Evolutionary conservation across 1,284 basidiomycete genomes (phyloP).

Genomic region (Leccinum pseudoinsigne): DNA sequence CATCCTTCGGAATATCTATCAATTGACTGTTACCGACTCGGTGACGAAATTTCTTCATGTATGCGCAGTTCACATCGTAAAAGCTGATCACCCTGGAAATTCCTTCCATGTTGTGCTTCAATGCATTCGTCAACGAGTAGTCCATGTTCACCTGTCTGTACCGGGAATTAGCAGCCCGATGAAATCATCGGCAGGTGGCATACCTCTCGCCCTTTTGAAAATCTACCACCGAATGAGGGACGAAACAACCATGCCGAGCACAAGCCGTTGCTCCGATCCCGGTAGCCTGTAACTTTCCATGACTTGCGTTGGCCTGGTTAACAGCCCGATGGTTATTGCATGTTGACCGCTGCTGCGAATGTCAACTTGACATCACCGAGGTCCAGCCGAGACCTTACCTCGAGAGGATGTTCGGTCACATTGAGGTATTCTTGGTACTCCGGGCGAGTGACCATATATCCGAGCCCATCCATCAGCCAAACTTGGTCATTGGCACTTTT

Average conservation of each 20-base stretch:
- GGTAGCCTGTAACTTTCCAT: conserved; percentile 9
- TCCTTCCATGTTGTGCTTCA: conserved; percentile 2
- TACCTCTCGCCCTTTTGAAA: neutral
- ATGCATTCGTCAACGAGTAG: conserved; percentile 15
- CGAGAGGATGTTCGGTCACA: neutral
- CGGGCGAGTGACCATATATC: conserved; percentile 7
- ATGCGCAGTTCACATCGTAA: conserved; percentile 19
- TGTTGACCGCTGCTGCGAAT: neutral
- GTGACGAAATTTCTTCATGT: conserved; percentile 6
- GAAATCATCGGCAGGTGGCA: neutral
- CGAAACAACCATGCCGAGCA: conserved; percentile 20
- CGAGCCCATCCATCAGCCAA: conserved; percentile 14
- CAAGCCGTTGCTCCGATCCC: conserved; percentile 22
- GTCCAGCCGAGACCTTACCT: neutral
- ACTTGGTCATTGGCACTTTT: neutral
- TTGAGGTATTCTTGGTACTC: neutral
- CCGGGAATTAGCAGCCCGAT: neutral
- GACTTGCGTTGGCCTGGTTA: conserved; percentile 2
- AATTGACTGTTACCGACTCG: neutral
- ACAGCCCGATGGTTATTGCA: conserved; percentile 15
- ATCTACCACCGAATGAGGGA: conserved; percentile 16
- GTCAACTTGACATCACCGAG: neutral
- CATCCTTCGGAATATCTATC: neutral
- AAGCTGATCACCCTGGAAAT: neutral
- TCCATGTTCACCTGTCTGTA: conserved; percentile 25